A percentile compares a stretch with the other conserved stretches of the same genome.
These are phyloP conservation scores for Ilyonectria robusta DNA, from an alignment of 2,329 filamentous ascomycete species.

Conservation along the genomic window DNA sequence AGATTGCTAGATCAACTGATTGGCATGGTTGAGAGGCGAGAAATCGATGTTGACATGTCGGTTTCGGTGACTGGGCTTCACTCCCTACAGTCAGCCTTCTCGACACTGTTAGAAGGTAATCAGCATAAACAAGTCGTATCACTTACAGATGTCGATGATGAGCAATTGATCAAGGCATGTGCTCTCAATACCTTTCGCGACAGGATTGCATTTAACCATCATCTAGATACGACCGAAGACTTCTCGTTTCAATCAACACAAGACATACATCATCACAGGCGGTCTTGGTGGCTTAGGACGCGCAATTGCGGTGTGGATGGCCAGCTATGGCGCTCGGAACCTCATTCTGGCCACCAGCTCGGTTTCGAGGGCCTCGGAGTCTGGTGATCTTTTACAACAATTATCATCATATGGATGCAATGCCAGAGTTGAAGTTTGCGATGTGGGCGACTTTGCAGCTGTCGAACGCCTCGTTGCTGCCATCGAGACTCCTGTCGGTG, in stretches of 20 bases:
- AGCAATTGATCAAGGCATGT: conserved; percentile 36
- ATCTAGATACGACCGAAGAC: conserved; percentile 38
- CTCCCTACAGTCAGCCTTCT: conserved; percentile 32
- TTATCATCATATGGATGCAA: conserved; percentile 42
- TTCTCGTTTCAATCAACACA: conserved; percentile 30
- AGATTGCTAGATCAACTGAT: conserved; percentile 34
- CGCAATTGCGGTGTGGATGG: conserved; percentile 44
- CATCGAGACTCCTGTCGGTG: conserved; percentile 36
- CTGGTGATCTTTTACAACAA: conserved; percentile 38
- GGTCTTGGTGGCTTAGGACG: conserved; percentile 43
- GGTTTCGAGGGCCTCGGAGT: conserved; percentile 31
- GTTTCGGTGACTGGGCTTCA: conserved; percentile 28
- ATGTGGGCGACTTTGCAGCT: conserved; percentile 38
- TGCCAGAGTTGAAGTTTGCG: conserved; percentile 41
- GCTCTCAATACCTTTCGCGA: background rate
- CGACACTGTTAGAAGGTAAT: conserved; percentile 15
- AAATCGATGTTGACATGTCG: conserved; percentile 21
- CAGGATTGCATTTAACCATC: conserved; percentile 8
- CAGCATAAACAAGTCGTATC: conserved; percentile 37
- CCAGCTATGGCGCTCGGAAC: conserved; percentile 41
- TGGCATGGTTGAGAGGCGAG: conserved; percentile 28
- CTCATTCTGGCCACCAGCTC: conserved; percentile 43
- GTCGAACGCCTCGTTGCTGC: conserved; percentile 32
- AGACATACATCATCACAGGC: conserved; percentile 45
- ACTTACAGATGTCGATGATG: conserved; percentile 3